These are phyloP conservation scores for Heterobasidion parviporum DNA, from an alignment of 1,284 basidiomycete species.

Conservation along the genomic window DNA sequence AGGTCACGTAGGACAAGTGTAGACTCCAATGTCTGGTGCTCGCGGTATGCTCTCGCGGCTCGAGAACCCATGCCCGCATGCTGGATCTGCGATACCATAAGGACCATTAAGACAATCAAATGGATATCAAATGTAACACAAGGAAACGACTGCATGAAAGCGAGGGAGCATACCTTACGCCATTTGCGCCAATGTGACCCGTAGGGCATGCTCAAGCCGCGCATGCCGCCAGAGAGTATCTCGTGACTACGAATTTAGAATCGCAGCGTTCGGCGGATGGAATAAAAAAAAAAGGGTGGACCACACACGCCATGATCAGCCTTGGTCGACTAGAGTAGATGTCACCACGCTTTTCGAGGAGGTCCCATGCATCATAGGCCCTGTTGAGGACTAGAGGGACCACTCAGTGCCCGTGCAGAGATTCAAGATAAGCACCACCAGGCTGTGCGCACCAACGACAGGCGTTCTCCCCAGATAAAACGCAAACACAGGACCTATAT, in stretches of 20 bases:
- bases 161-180: conserved; percentile 9
- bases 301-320: not conserved
- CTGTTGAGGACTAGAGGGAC: conserved; percentile 19
- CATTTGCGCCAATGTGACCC: conserved; percentile 11
- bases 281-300: not conserved
- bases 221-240: conserved; percentile 15
- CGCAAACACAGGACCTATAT: conserved; percentile 8
- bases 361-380: conserved; percentile 21
- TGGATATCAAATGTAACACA: not conserved
- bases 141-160: not conserved
- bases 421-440: not conserved
- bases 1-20: conserved; percentile 10
- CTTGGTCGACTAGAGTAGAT: conserved; percentile 28
- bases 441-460: conserved; percentile 2
- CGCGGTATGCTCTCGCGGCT: conserved; percentile 7
- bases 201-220: conserved; percentile 11
- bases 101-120: not conserved
- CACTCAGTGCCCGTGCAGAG: not conserved
- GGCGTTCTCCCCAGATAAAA: conserved; percentile 6
- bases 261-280: not conserved
- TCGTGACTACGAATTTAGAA: conserved; percentile 11
- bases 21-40: conserved; percentile 13
- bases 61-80: conserved; percentile 12
- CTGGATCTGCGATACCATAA: conserved; percentile 6
- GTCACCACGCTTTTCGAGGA: conserved; percentile 26